Evolutionary conservation across 2,329 filamentous ascomycete genomes (phyloP), one percentile per base, ranked within the genome.

Genomic region (Diaporthe vaccinii): DNA sequence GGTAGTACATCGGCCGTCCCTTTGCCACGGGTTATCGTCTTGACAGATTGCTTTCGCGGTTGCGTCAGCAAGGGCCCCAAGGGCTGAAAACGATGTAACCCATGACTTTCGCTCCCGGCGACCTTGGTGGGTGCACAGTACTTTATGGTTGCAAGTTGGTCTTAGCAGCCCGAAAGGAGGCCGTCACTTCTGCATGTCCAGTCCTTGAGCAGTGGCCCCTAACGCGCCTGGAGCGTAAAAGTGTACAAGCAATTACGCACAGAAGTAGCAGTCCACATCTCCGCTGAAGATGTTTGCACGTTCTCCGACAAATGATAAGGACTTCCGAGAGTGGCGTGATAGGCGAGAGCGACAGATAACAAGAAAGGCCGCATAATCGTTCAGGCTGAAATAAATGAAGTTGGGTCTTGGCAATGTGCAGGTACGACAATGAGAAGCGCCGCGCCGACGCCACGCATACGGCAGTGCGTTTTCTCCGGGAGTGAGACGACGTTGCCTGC

Each of bases 11-110:
- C 67, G 53, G 34, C 68, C 39, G 68, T 14, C 36, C 41, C 39
- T 34, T 71, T 69, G 49, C 51, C 53, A 28, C 14, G 31, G 31
- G 17, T 71, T 44, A 28, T 55, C 12, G 49, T 34, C 22, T 22
- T 57, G 67, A 70, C 53, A 25, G 41, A 68, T 41, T 61, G 39
- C 69, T 34, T 49, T 61, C 69, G 69, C 44, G 44, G 49, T 53
- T 34, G 69, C 46, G 53, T 28, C 57, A 72, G 57, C 69, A 41
- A 51, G 57, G 57, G 57, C 68, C 68, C 36, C 51, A 72, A 72
- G 25, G 69, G 69, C 69, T 72, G 69, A 62, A 72, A 22, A 49
- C 69, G 39, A 72, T 72, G 57, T 71, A 39, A 61, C 57, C 41
- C 69, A 39, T 39, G 22, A 3, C 55, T 39, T 59, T 46, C 28